A percentile compares a stretch with the other conserved stretches of the same genome.
Conservation (phyloP, 2,329 filamentous ascomycete genomes). For the Colletotrichum ledebouriae region DNA sequence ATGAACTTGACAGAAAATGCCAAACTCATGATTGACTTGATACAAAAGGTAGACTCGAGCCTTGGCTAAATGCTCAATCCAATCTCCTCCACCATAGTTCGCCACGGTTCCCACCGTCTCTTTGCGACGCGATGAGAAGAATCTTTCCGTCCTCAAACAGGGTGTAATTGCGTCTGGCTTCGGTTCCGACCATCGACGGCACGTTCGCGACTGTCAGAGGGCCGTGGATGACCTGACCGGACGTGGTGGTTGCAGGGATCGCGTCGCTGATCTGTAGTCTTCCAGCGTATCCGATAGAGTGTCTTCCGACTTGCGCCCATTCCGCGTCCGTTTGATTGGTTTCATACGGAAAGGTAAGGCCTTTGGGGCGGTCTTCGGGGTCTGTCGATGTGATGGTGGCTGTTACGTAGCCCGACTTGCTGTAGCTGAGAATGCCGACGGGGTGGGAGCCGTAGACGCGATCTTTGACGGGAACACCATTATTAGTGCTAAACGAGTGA, state of each 20-base stretch:
- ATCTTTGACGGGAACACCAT: conserved; percentile 42
- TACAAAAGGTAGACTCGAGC: background rate
- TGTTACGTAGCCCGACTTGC: conserved; percentile 46
- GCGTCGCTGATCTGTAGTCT: conserved; percentile 45
- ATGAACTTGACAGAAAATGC: background rate
- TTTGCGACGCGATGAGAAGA: conserved; percentile 34
- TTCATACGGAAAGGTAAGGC: conserved; percentile 44
- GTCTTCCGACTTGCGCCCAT: conserved; percentile 48
- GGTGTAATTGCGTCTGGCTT: conserved; percentile 44
- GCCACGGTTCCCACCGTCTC: conserved; percentile 35
- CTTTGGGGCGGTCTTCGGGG: conserved; percentile 45
- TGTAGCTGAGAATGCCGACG: conserved; percentile 48
- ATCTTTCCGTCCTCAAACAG: conserved; percentile 33
- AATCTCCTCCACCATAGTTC: conserved; percentile 43
- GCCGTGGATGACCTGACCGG: conserved; percentile 48
- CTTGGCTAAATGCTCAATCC: conserved; percentile 18
- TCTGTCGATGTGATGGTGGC: conserved; percentile 48
- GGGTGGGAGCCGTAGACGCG: conserved; percentile 43
- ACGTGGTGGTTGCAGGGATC: conserved; percentile 37
- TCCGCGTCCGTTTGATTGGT: conserved; percentile 46
- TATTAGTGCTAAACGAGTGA: conserved; percentile 1
- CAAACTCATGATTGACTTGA: background rate
- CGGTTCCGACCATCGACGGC: conserved; percentile 46
- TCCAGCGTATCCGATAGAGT: conserved; percentile 47
- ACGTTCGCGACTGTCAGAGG: conserved; percentile 47